Evolutionary conservation across 2,329 filamentous ascomycete species (phyloP), one percentile per base, ranked within the genome.

Genomic region (Westerdykella aurantiaca): DNA sequence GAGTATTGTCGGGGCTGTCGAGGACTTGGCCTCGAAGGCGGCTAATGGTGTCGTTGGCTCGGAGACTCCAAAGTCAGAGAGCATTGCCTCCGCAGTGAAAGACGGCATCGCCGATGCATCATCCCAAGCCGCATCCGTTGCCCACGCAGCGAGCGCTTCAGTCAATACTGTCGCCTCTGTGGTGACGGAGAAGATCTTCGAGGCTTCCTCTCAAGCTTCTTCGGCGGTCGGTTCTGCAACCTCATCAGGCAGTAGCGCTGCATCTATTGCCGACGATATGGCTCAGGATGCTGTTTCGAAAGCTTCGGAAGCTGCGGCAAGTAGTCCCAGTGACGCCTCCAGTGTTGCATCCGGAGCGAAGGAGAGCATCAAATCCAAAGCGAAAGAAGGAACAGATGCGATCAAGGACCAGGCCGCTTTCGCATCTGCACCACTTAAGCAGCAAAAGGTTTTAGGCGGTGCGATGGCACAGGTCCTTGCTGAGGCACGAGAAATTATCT

Each of bases 391-490:
- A 25, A 52, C 53, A 10, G 49, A 58, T 23, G 47, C 45, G 12
- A 48, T 58, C 12, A 50, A 52, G 37, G 52, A 57, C 14, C 51
- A 53, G 4, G 54, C 51, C 9, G 60, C 59, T 21, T 45, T 44
- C 11, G 61, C 57, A 29, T 56, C 59, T 22, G 55, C 61, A 23
- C 52, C 57, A 5, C 66, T 71, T 1, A 71, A 69, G 51, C n/a
- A 14, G 33, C 33, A 14, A 18, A 78, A 77, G 57, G 74, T 80
- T 23, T 78, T 73, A 55, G 75, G 73, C 55, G 71, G 78, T 57
- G 73, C 74, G 43, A 72, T 76, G 64, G 73, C 77, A 37, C 71
- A 78, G 53, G 62, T 70, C 31, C 59, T 78, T 38, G 69, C 72
- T 11, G 69, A 72, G 42, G 71, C 69, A 4, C 70, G 69, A 31